Evolutionary conservation across 2,329 filamentous ascomycete genomes (phyloP), one percentile per base, ranked within the genome.

Genomic region (Mycocentrospora acerina): DNA sequence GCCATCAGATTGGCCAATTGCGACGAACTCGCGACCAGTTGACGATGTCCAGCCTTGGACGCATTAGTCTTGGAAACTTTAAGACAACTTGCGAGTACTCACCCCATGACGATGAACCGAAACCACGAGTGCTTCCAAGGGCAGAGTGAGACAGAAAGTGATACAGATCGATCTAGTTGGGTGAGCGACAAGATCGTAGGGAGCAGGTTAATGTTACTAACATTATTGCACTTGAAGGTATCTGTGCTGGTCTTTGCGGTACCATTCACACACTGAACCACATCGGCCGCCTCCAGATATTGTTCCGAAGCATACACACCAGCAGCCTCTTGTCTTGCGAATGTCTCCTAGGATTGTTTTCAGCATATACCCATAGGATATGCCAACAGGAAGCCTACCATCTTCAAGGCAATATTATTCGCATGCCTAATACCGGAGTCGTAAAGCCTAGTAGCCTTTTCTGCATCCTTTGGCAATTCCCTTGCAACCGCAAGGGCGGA

Each of bases 61-160:
- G 16, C 15, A 31, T 51, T 24, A 51, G 40, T 35, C 13, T 11
- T 5, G 13, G 24, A 28, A 7, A 24, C 12, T n/a, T 18, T 18
- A 12, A 10, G 1, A 15, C 14, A 15, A 12, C 26, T 4, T 27
- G 10, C n/a, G 2, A 7, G 15, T 27, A 5, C 30, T 32, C 40
- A 46, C 53, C 77, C 76, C 76, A 79, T 0, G 73, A 76, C 3
- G 67, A 71, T 12, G 68, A 71, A 7, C 71, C 71, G 32, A 70
- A 66, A 22, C 68, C 70, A 14, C 51, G 59, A 16, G 52, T 60
- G 46, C 73, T 76, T 5, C 78, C 79, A 2, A 82, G 70, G 18
- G 72, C 71, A 3, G 71, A 69, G 50, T 82, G 79, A 26, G 70
- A 72, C 29, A 77, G 60, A 62, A 82, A 81, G 50, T 78, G 74